phyloP scores from a whole-genome alignment of 2,329 filamentous ascomycete genomes.

The Penicillium sp. region DNA sequence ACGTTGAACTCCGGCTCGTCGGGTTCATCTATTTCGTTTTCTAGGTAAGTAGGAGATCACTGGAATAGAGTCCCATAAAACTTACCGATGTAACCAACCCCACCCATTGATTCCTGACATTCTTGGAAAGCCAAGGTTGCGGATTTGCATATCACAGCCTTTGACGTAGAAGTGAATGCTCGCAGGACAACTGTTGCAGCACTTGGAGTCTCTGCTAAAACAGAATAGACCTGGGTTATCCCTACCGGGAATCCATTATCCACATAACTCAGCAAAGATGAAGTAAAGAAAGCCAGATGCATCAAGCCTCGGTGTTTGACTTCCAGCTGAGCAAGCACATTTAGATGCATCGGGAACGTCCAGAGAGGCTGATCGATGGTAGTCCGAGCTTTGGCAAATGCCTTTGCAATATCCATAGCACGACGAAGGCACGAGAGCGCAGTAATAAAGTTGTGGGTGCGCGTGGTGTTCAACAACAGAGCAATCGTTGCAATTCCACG shows the following conservation, averaged over 20 bases:
- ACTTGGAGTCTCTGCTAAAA: slow-evolving; percentile 21
- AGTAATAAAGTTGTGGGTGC: slow-evolving; percentile 48
- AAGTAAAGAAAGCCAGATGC: slow-evolving; percentile 46
- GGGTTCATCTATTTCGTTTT: slow-evolving; percentile 30
- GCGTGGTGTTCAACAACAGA: slow-evolving; percentile 70
- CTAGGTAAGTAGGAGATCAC: neutral
- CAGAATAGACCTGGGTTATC: slow-evolving; percentile 23
- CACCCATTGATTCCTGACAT: slow-evolving; percentile 41
- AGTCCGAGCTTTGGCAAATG: slow-evolving; percentile 46
- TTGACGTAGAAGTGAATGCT: slow-evolving; percentile 42
- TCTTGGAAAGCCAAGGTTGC: slow-evolving; percentile 36
- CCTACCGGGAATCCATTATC: slow-evolving; percentile 34
- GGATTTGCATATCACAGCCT: slow-evolving; percentile 41
- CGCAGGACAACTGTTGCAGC: slow-evolving; percentile 31
- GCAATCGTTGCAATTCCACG: slow-evolving; percentile 71
- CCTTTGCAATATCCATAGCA: slow-evolving; percentile 46
- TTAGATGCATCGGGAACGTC: slow-evolving; percentile 48
- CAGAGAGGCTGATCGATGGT: slow-evolving; percentile 43
- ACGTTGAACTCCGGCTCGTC: slow-evolving; percentile 67
- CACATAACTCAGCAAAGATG: slow-evolving; percentile 42
- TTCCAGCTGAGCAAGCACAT: slow-evolving; percentile 43
- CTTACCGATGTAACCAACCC: slow-evolving; percentile 38
- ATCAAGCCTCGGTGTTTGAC: slow-evolving; percentile 45
- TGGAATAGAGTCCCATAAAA: neutral
- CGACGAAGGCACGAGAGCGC: slow-evolving; percentile 45